Evolutionary conservation across 208 protist genomes (phyloP).

Genomic region (Acanthamoeba royreba): DNA sequence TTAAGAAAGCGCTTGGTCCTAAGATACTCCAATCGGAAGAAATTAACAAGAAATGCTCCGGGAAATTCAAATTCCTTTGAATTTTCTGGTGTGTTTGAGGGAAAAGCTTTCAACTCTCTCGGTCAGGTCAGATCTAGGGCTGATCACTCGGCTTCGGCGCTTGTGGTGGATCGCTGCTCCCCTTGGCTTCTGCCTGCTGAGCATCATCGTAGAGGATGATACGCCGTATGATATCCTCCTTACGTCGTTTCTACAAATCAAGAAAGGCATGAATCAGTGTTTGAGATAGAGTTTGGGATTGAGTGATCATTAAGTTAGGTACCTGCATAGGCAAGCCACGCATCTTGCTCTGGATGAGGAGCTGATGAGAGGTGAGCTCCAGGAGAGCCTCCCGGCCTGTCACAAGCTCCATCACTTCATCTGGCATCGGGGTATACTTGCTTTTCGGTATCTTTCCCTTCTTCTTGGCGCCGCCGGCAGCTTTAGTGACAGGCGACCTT

Average conservation of each 20-base stretch:
- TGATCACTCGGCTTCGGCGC: too few relatives aligned
- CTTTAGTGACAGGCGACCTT: too few relatives aligned
- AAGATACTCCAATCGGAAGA: neutral
- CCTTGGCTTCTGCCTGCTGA: too few relatives aligned
- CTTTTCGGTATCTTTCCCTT: neutral
- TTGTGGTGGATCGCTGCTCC: too few relatives aligned
- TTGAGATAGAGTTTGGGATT: neutral
- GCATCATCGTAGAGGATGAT: too few relatives aligned
- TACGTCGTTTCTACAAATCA: neutral
- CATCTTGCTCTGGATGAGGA: conserved; percentile 23
- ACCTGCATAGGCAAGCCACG: neutral
- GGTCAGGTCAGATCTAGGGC: too few relatives aligned
- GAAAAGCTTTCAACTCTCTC: too few relatives aligned
- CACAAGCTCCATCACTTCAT: neutral
- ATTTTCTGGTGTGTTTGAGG: too few relatives aligned
- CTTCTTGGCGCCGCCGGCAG: too few relatives aligned
- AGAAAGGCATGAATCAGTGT: neutral
- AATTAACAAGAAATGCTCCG: neutral
- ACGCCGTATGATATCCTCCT: too few relatives aligned
- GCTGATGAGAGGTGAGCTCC: neutral
- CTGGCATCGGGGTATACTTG: neutral
- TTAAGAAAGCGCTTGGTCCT: too few relatives aligned
- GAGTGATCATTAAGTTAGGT: neutral
- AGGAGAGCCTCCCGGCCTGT: neutral
- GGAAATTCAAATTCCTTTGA: too few relatives aligned